Conservation (phyloP, 129 eudicot genomes). For the Centaurea solstitialis region DNA sequence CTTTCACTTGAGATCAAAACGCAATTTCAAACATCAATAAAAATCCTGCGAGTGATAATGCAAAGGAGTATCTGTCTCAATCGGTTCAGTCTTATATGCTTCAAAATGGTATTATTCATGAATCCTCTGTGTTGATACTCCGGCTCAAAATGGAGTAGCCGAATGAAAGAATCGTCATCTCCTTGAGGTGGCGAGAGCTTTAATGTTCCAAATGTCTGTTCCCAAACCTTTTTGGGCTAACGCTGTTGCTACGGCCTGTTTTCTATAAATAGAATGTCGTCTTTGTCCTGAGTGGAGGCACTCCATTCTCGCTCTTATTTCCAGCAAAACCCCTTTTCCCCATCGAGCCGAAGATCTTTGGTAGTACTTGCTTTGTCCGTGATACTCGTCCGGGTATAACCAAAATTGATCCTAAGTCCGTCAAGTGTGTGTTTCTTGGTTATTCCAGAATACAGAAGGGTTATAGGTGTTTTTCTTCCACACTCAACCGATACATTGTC, state of each 20-base stretch:
- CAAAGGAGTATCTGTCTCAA: too few species aligned
- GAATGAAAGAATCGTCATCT: not conserved
- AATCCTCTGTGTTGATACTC: not conserved
- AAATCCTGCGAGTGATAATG: too few species aligned
- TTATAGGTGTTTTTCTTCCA: not conserved
- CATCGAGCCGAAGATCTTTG: not conserved
- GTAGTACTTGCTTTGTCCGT: not conserved
- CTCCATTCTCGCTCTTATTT: not conserved
- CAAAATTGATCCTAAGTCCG: not conserved
- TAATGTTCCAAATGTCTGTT: not conserved
- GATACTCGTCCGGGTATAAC: not conserved
- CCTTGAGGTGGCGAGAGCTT: not conserved
- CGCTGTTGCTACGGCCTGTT: not conserved
- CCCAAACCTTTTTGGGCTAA: too few species aligned
- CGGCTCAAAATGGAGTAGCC: not conserved
- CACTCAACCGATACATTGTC: not conserved
- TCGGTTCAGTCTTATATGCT: not conserved
- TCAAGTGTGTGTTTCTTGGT: conserved; percentile 5
- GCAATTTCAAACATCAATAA: too few species aligned
- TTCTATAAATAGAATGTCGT: not conserved
- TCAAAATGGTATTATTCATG: not conserved
- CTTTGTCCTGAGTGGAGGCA: not conserved
- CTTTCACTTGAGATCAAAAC: too few species aligned
- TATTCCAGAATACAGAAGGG: not conserved
- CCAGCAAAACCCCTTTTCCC: not conserved